Evolutionary conservation across 2,329 filamentous ascomycete species (phyloP), one percentile per base, ranked within the genome.

Genomic region (Hypoxylon sp.): DNA sequence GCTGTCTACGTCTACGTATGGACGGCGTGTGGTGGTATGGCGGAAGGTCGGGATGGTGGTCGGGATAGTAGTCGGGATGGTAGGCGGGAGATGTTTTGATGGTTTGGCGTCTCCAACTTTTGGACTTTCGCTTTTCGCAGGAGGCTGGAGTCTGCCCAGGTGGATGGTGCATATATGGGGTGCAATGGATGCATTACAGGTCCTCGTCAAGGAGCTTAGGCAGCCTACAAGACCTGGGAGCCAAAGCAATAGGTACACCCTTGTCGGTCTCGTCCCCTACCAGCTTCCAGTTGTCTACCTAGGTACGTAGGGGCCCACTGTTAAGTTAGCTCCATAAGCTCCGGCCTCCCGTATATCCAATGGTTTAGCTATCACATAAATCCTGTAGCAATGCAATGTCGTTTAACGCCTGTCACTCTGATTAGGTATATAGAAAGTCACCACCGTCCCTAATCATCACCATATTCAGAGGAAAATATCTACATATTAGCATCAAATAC

Each of bases 221-320:
- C 24, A 26, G 24, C 24, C 24, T 26, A 39, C n/a, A 8, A 39
- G 4, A 15, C 15, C 15, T 19, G 37, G 37, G 37, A 39, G 37
- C 15, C 37, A 39, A 19, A 39, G 37, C 37, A n/a, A 19, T 39
- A 41, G 32, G 32, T 55, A 54, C 28, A 46, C 34, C 48, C 52
- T 55, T 51, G 43, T 51, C 56, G 15, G 17, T 13, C 26, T 39
- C 54, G 37, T 55, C 15, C 30, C 26, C 50, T 37, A 26, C 49
- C 17, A 24, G 24, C 13, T 20, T 15, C 11, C 13, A 34, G 32
- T 10, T 34, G 37, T 41, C 20, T 67, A 65, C 59, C 56, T 65
- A 68, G 53, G 26, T 32, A n/a, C n/a, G n/a, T n/a, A n/a, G n/a
- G 62, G 59, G 20, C 20, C 65, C 65, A 63, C 65, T 68, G 65